A percentile compares a stretch with the other conserved stretches of the same genome.
Evolutionary conservation across 1,139 yeast genomes (phyloP).

Genomic region (Kodamaea plutei): DNA sequence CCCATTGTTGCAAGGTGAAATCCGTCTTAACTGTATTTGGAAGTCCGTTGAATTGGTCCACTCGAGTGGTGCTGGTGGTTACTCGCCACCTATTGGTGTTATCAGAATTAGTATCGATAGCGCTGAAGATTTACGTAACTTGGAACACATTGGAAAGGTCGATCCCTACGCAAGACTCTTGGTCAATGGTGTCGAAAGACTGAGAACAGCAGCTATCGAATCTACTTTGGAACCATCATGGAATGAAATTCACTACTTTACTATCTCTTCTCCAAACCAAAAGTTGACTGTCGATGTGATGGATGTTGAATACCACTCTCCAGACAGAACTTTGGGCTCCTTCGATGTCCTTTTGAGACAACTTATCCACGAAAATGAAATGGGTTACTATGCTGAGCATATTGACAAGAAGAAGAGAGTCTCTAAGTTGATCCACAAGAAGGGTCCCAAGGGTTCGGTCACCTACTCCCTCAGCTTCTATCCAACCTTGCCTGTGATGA

Average conservation of each 20-base stretch:
- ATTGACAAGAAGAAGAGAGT: slow-evolving; percentile 54
- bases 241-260: slow-evolving; percentile 78
- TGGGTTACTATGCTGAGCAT: slow-evolving; percentile 61
- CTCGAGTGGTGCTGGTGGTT: slow-evolving; percentile 69
- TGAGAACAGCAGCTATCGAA: slow-evolving; percentile 69
- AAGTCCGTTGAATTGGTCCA: slow-evolving; percentile 75
- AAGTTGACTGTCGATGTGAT: slow-evolving; percentile 79
- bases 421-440: slow-evolving; percentile 61
- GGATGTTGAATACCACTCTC: slow-evolving; percentile 77
- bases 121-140: slow-evolving; percentile 73
- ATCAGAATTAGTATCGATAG: slow-evolving; percentile 68
- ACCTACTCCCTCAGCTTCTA: slow-evolving; percentile 73
- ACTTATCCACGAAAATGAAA: slow-evolving; percentile 63
- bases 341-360: slow-evolving; percentile 66
- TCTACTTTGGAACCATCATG: slow-evolving; percentile 77
- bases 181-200: slow-evolving; percentile 71
- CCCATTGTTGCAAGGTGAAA: slow-evolving; percentile 69
- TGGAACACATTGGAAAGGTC: slow-evolving; percentile 83
- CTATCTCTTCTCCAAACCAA: slow-evolving; percentile 79
- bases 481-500: slow-evolving; percentile 74
- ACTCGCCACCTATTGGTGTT: slow-evolving; percentile 91
- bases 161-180: slow-evolving; percentile 87
- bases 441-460: slow-evolving; percentile 78
- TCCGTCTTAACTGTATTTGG: slow-evolving; percentile 71
- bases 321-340: slow-evolving; percentile 84